Conservation (phyloP, 164 flowering plant species). For the Sextonia rubra region DNA sequence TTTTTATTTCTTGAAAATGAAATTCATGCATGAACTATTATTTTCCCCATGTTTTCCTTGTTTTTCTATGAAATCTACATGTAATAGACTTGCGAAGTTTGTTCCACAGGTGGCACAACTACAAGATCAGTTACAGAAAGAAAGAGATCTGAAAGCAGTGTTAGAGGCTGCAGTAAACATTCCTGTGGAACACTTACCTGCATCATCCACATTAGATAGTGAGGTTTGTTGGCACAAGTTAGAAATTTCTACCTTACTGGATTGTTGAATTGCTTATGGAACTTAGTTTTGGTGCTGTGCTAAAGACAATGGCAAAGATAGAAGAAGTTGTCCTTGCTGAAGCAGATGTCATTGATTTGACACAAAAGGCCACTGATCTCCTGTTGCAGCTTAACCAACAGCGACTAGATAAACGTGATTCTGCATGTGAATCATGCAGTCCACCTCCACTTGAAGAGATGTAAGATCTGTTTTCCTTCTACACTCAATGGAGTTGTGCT, state of each 20-base stretch:
- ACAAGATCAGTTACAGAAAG: slow-evolving; percentile 69
- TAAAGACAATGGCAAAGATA: slow-evolving; percentile 62
- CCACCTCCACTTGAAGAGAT: slow-evolving; percentile 22
- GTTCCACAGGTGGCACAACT: slow-evolving; percentile 62
- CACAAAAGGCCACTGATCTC: slow-evolving; percentile 65
- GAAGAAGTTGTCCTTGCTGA: slow-evolving; percentile 62
- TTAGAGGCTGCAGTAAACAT: slow-evolving; percentile 62
- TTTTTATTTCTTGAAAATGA: background rate
- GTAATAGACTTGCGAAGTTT: background rate
- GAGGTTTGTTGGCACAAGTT: slow-evolving; percentile 46
- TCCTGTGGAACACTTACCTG: slow-evolving; percentile 19
- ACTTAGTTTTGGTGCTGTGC: slow-evolving; percentile 17
- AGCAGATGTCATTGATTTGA: slow-evolving; percentile 53
- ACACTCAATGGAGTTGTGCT: background rate
- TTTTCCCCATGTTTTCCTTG: background rate
- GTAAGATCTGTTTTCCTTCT: slow-evolving; percentile 30
- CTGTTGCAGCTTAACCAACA: slow-evolving; percentile 48
- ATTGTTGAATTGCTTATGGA: background rate
- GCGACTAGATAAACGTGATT: slow-evolving; percentile 27
- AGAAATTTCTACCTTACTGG: background rate
- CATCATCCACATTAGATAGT: slow-evolving; percentile 39
- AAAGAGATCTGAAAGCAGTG: slow-evolving; percentile 55
- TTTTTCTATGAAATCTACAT: background rate
- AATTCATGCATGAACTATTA: background rate
- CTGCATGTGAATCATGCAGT: slow-evolving; percentile 24